Evolutionary conservation across 208 protist genomes (phyloP).

Genomic region (Wallacemonas sp.): DNA sequence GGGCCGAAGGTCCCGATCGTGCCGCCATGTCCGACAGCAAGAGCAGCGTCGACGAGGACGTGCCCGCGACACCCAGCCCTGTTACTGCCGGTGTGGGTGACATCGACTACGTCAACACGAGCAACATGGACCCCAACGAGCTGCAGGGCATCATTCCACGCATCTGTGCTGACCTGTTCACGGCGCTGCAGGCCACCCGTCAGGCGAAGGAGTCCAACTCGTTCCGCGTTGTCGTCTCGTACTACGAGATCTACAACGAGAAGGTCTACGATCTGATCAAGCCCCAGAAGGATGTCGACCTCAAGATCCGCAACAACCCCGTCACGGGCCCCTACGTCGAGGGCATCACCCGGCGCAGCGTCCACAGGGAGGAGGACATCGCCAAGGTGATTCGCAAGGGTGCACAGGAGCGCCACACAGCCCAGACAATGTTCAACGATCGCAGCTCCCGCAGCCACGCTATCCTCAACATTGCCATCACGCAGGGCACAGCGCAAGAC

Average conservation of each 20-base stretch:
- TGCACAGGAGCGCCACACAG: slow-evolving; percentile 80
- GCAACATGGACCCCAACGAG: slow-evolving; percentile 51
- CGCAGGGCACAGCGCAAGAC: slow-evolving; percentile 65
- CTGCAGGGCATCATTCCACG: slow-evolving; percentile 86
- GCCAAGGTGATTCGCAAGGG: slow-evolving; percentile 67
- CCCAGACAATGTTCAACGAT: slow-evolving; percentile 87
- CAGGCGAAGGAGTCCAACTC: slow-evolving; percentile 64
- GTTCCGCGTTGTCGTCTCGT: slow-evolving; percentile 73
- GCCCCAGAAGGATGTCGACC: slow-evolving; percentile 37
- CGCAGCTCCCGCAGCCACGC: slow-evolving; percentile 88
- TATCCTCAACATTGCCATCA: slow-evolving; percentile 76
- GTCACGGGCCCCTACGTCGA: slow-evolving; percentile 76
- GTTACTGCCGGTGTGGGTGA: neutral
- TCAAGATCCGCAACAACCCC: slow-evolving; percentile 74
- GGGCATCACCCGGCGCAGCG: slow-evolving; percentile 52
- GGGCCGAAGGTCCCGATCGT: neutral
- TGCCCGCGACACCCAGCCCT: neutral
- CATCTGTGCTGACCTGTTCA: slow-evolving; percentile 68
- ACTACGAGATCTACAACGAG: slow-evolving; percentile 94
- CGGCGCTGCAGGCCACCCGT: slow-evolving; percentile 44
- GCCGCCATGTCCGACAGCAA: neutral
- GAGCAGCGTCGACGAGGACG: slow-evolving; percentile 22
- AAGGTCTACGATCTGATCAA: slow-evolving; percentile 83
- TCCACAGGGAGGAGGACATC: slow-evolving; percentile 68
- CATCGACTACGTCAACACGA: slow-evolving; percentile 44